phyloP scores from a whole-genome alignment of 2,329 filamentous ascomycete genomes.

The Penicillium sp. region DNA sequence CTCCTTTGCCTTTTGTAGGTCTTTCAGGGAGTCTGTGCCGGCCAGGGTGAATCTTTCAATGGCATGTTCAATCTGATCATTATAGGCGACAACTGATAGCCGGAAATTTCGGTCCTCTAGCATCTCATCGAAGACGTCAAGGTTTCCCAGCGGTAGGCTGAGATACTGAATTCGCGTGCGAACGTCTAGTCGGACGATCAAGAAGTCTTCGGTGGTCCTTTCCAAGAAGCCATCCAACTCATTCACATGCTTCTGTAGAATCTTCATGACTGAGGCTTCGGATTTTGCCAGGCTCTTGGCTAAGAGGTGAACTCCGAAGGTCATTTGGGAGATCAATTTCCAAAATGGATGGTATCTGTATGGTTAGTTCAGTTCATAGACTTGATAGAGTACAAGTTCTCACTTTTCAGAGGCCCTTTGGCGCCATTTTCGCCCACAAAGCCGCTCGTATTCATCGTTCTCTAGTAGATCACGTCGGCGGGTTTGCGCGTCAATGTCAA shows the following conservation, averaged over 20 bases:
- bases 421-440: constrained; percentile 73
- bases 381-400: constrained; percentile 3
- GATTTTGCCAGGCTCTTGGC: constrained; percentile 84
- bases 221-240: constrained; percentile 91
- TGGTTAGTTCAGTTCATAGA: neutral
- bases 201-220: constrained; percentile 78
- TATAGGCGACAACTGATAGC: constrained; percentile 76
- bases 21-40: constrained; percentile 73
- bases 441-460: constrained; percentile 63
- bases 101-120: constrained; percentile 81
- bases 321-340: constrained; percentile 88
- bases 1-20: constrained; percentile 73
- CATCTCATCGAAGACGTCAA: constrained; percentile 80
- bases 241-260: constrained; percentile 87
- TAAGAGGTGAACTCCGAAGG: constrained; percentile 87
- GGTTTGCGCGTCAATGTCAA: constrained; percentile 39
- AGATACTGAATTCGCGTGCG: constrained; percentile 75
- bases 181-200: constrained; percentile 74
- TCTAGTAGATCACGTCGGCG: constrained; percentile 68
- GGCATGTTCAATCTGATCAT: constrained; percentile 87
- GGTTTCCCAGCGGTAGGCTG: constrained; percentile 77
- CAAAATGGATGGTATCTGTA: constrained; percentile 75
- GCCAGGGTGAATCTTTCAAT: constrained; percentile 72
- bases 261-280: constrained; percentile 80
- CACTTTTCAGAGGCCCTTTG: constrained; percentile 64